Conservation (phyloP, 139 green algal genomes). For the Axilococcus clingmanii region DNA sequence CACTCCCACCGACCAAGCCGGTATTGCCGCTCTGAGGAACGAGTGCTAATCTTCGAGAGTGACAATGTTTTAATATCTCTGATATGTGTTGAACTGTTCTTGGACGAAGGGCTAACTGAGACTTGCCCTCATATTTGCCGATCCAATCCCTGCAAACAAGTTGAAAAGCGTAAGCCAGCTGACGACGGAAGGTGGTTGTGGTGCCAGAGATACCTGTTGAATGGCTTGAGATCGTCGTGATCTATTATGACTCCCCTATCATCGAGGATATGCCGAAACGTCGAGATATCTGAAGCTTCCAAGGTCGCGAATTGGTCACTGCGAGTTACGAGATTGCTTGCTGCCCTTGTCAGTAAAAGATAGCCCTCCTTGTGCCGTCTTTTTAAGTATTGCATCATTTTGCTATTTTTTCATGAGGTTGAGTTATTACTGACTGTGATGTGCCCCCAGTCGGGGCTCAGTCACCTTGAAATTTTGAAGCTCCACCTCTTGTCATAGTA, state of each 20-base stretch:
- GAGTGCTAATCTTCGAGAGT: slow-evolving; percentile 62
- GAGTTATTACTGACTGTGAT: no score
- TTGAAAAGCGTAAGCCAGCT: not conserved
- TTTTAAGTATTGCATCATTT: not conserved
- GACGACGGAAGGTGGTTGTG: not conserved
- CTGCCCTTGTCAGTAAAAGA: not conserved
- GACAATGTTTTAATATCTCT: slow-evolving; percentile 64
- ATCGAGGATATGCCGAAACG: slow-evolving; percentile 1
- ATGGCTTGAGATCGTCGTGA: not conserved
- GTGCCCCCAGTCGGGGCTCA: not conserved
- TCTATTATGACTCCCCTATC: not conserved
- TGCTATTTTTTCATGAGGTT: not conserved
- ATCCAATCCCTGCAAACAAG: slow-evolving; percentile 72
- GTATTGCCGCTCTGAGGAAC: slow-evolving; percentile 95
- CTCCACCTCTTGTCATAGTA: not conserved
- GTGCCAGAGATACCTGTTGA: not conserved
- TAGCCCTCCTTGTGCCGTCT: not conserved
- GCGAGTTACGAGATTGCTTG: not conserved
- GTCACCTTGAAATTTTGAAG: not conserved
- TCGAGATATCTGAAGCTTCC: slow-evolving; percentile 1
- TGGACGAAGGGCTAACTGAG: slow-evolving; percentile 44
- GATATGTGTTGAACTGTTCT: slow-evolving; percentile 60
- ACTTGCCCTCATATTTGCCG: slow-evolving; percentile 67
- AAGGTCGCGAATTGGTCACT: not conserved
- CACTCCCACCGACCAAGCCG: slow-evolving; percentile 81